Base-by-base conservation (phyloP, 371 early-diverging fungal species). In the Haplosporangium sp. region DNA sequence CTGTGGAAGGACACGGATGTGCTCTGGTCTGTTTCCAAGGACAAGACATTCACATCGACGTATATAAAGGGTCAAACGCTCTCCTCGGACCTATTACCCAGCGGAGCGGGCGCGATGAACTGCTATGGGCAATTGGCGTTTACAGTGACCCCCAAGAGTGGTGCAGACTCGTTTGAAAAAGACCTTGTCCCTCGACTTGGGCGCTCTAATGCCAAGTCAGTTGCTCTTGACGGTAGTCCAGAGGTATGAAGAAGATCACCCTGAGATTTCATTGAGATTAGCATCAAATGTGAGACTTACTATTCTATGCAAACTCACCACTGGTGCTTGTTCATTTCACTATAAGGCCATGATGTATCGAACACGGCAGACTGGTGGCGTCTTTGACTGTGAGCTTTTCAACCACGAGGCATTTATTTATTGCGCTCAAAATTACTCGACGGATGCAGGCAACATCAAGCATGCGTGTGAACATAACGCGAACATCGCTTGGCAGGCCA, bases 11-110 rank as follows among this genome's bases (percentile, higher is more conserved):
- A 90, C 62, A 50, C 87, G 1, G 83, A 89, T 65, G 88, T 86
- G 0, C 48, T 96, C 4, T 90, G 91, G 79, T 87, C 92, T 0
- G 90, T 89, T n/a, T 91, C 93, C 6, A 95, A 94, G 66, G 95
- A 96, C 69, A 87, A 91, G 62, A 71, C 86, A 54, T 64, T 91
- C 94, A 67, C 86, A 84, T 62, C 85, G 83, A 59, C 92, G 83
- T 62, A 82, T 86, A 57, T 83, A 89, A 36, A 64, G 66, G 45
- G 83, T 58, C 38, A 67, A n/a, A 51, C 86, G 85, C 0, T 87
- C 86, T 76, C 82, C 69, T 41, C 91, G 83, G 13, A 63, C 84
- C 6, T 83, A 59, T 50, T 71, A 81, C 73, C 92, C 11, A 84
- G 83, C 48, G 82, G 87, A 40, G 84, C 85, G 51, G 90, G 87